Base-by-base conservation (phyloP, 1,139 yeast genomes). In the Debaryomyces fabryi region DNA sequence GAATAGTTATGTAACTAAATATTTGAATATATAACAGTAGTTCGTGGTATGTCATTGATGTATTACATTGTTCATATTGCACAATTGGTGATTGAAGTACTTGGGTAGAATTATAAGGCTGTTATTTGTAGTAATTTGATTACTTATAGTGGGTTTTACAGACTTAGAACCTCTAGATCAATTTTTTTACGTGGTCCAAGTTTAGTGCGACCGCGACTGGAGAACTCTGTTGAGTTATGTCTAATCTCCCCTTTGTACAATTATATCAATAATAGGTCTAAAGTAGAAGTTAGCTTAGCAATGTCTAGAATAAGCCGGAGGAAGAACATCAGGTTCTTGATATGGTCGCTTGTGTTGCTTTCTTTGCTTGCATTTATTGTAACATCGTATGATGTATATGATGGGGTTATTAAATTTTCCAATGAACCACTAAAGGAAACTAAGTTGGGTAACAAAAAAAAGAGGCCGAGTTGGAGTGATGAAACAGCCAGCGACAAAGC, bases 101-200 rank as follows among this genome's bases (percentile, higher is more conserved):
- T 27, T 27, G 13, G 13, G 4, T 12, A 12, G 13, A 4, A 4
- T 12, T 25, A 4, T 25, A 2, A 12, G 3, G 30, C 30, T 27
- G 12, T 8, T 12, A 27, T 5, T 6, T 4, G 13, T 8, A 4
- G n/a, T 27, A 27, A 12, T 12, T 12, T 5, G 4, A 25, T 12
- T 10, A 7, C 7, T 10, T 10, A 25, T 10, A 10, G n/a, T 9
- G 4, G 29, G 5, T 10, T 25, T 25, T 9, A 9, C n/a, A 12
- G 30, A 6, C 13, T 12, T 27, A 12, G 13, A 12, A 27, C 12
- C 1, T 6, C 4, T n/a, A n/a, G 34, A 30, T 15, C 18, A 30
- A 13, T 30, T n/a, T 13, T 30, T 49, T 50, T 47, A 42, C 23
- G 35, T 27, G 43, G 44, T 34, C 37, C 35, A 34, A 30, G 18